Evolutionary conservation across 768 basidiomycete species (phyloP), one percentile per base, ranked within the genome.

Genomic region (Termitomyces heimii): DNA sequence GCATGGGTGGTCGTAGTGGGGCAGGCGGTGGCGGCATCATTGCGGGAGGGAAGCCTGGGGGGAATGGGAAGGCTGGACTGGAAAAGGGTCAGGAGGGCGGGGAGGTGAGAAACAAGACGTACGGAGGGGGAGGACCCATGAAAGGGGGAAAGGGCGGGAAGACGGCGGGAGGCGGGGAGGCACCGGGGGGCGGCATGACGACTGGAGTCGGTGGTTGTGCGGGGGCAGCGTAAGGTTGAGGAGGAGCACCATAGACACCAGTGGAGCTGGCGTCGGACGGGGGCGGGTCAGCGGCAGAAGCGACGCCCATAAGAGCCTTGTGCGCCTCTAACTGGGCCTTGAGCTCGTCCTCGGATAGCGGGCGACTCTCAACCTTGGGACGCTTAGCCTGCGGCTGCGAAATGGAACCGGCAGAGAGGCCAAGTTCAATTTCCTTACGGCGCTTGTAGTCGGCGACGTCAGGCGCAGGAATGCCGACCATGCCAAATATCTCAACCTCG

Each of bases 401-500:
- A 61, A 92, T 93, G 7, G 88, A 83, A 5, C 90, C 91, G 1
- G 89, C 85, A 18, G 83, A 80, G 26, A 94, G 82, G 32, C 97
- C 95, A 4, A 93, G 83, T 68, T 98, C 94, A 60, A 92, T 89
- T 70, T 96, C 95, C 68, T 97, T 97, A 62, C 92, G 86, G 53
- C 93, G 88, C 68, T 92, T 96, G 80, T 95, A 98, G 71, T 95
- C 96, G 13, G 92, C 94, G 20, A 96, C 82, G 70, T 96, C 95
- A 34, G 93, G 91, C 4, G 88, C 88, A 8, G 94, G 94, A 50
- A 98, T 94, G 54, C 96, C 97, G 69, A 97, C 96, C 97, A 99
- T 98, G 24, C 97, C 97, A 62, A 98, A 98, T 48, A 99, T 98
- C 74, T 99, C 97, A 37, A 99, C 89, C 69, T 98, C 96, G 65